Conservation (phyloP, 2,329 filamentous ascomycete genomes). For the Hansfordia pulvinata region DNA sequence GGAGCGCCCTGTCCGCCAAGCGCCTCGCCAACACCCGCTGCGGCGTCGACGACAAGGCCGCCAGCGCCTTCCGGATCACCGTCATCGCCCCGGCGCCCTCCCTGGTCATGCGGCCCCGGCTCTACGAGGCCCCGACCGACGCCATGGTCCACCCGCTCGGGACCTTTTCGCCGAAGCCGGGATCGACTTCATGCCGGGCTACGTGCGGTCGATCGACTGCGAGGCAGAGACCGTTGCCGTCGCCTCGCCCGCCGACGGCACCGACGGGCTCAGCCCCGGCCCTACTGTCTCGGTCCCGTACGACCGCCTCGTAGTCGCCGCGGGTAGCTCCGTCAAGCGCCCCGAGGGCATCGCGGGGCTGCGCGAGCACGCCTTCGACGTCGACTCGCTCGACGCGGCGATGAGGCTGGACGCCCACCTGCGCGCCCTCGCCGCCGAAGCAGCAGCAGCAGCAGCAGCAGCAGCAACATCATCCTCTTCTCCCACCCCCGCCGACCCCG, state of each 20-base stretch:
- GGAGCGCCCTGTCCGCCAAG: slow-evolving; percentile 21
- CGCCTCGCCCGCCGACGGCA: no score
- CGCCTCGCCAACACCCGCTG: slow-evolving; percentile 17
- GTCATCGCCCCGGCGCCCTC: slow-evolving; percentile 18
- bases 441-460: no score
- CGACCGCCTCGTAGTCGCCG: slow-evolving; percentile 20
- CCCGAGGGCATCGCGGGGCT: slow-evolving; percentile 17
- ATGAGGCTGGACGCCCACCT: slow-evolving; percentile 16
- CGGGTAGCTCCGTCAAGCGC: slow-evolving; percentile 17
- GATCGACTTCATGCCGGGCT: slow-evolving; percentile 13
- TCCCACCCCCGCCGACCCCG: slow-evolving; percentile 9
- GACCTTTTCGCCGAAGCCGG: slow-evolving; percentile 13
- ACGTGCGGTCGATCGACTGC: slow-evolving; percentile 9
- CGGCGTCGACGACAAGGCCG: slow-evolving; percentile 6
- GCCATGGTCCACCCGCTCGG: slow-evolving; percentile 10
- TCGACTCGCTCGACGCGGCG: slow-evolving; percentile 17
- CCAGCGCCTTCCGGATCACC: slow-evolving; percentile 13
- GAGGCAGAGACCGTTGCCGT: slow-evolving; percentile 7
- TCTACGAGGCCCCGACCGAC: slow-evolving; percentile 18
- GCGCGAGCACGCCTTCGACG: slow-evolving; percentile 17
- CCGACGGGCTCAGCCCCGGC: no score
- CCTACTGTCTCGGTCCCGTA: no score
- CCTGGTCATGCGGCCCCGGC: slow-evolving; percentile 18
- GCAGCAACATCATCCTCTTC: no score
- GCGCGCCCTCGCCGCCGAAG: slow-evolving; percentile 7